Evolutionary conservation across 306 rosid species (phyloP).

Genomic region (Malus orientalis): DNA sequence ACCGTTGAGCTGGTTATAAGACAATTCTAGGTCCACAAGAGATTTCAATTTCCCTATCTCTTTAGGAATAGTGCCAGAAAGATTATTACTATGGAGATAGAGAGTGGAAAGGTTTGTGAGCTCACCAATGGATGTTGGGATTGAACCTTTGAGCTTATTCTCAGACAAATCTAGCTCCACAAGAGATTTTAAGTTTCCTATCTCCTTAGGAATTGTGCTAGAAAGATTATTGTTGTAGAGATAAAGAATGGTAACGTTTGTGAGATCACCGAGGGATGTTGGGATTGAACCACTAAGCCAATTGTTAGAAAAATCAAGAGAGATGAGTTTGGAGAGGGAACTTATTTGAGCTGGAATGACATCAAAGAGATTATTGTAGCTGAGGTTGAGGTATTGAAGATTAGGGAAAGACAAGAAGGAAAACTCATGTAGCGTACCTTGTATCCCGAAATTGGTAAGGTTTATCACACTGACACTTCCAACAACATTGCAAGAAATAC

Average conservation of each 20-base stretch:
- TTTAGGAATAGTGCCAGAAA: too few relatives aligned
- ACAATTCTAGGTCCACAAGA: too few relatives aligned
- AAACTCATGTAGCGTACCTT: not conserved
- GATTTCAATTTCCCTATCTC: too few relatives aligned
- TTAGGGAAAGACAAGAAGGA: not conserved
- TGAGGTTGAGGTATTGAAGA: not conserved
- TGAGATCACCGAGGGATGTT: not conserved
- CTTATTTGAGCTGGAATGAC: not conserved
- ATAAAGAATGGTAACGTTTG: not conserved
- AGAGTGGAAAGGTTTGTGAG: too few relatives aligned
- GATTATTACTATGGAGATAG: too few relatives aligned
- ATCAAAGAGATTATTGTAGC: not conserved
- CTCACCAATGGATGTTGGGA: too few relatives aligned
- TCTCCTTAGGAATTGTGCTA: not conserved
- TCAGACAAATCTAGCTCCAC: rapidly evolving
- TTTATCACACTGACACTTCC: not conserved
- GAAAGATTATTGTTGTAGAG: not conserved
- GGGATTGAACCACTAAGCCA: too few relatives aligned
- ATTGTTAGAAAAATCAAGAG: not conserved
- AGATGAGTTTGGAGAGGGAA: not conserved
- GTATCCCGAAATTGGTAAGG: not conserved
- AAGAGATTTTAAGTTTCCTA: not conserved
- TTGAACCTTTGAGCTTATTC: rapidly evolving
- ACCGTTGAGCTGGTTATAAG: rapidly evolving
- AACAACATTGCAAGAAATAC: not conserved